Evolutionary conservation across 768 basidiomycete species (phyloP), one percentile per base, ranked within the genome.

Genomic region (Xerocomellus amylosporus): DNA sequence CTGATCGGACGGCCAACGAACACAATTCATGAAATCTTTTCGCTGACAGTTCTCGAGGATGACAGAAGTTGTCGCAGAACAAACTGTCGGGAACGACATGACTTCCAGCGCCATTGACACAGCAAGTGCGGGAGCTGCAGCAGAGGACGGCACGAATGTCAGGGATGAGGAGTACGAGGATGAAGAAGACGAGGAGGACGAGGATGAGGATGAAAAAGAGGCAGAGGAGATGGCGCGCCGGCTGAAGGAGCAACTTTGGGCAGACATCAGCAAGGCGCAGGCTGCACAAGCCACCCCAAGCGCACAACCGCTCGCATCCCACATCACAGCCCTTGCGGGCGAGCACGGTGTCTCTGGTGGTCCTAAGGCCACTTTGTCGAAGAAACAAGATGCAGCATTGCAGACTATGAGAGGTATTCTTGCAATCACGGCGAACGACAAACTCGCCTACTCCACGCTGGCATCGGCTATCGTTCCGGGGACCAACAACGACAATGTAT

Each of bases 231-330:
- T 88, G 60, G 87, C 87, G 5, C 79, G 85, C 43, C 75, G 85
- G 26, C 72, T 92, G 30, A 84, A 86, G n/a, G 87, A 87, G 59
- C 83, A 91, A 54, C 75, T 91, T 7, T 86, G 84, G 82, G 89
- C 88, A 4, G 87, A 88, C 61, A 86, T 90, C 46, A 82, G 73
- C 63, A 85, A 82, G 64, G 86, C 79, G 6, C 82, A 79, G 56
- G 79, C 79, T 5, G 78, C 78, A n/a, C 69, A 61, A 38, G 56
- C 63, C 8, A 54, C 31, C 14, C 53, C 66, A 38, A 71, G 64
- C 55, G 34, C 58, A 3, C 53, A 58, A 44, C 58, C 62, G 8
- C 34, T 41, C 22, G 22, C 53, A 19, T 9, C 51, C 20, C 43
- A 22, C 30, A 12, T 36, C 36, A 19, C 44, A 22, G 43, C 43